Percentiles rank a stretch among this genome's conserved stretches.
Conservation (phyloP, 768 basidiomycete species). For the Pleurotus ostreatus region DNA sequence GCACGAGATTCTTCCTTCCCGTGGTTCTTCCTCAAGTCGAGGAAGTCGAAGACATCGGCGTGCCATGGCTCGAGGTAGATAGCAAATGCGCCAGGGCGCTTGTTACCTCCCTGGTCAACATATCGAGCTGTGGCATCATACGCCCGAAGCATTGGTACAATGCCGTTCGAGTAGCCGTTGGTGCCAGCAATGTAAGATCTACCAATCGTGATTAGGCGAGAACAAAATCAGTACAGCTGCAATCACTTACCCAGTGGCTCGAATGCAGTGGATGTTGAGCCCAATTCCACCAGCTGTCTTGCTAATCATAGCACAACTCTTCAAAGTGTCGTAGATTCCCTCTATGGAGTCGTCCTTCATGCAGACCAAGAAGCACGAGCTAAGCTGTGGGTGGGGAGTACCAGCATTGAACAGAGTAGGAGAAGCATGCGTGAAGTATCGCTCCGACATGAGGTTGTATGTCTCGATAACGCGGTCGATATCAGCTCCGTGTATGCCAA, state of each 20-base stretch:
- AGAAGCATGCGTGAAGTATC: slow-evolving; percentile 97
- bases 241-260: slow-evolving; percentile 78
- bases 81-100: slow-evolving; percentile 96
- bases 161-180: slow-evolving; percentile 98
- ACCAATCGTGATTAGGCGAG: slow-evolving; percentile 4
- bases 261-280: slow-evolving; percentile 91
- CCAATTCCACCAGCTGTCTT: slow-evolving; percentile 99
- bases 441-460: slow-evolving; percentile 94
- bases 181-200: slow-evolving; percentile 99
- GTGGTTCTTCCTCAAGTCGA: slow-evolving; percentile 97
- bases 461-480: slow-evolving; percentile 89
- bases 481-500: slow-evolving; percentile 91
- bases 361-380: slow-evolving; percentile 94
- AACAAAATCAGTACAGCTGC: neutral
- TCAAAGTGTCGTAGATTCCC: slow-evolving; percentile 98
- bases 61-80: slow-evolving; percentile 99
- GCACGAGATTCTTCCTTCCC: slow-evolving; percentile 98
- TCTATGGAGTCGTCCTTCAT: slow-evolving; percentile 99
- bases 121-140: slow-evolving; percentile 98
- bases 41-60: slow-evolving; percentile 93
- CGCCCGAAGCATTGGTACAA: slow-evolving; percentile 98
- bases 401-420: slow-evolving; percentile 99
- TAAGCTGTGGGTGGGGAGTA: slow-evolving; percentile 91
- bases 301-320: slow-evolving; percentile 98
- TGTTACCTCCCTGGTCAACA: slow-evolving; percentile 99